Evolutionary conservation across 192 early-diverging fungal species (phyloP).

Genomic region (Coemansia asiatica): DNA sequence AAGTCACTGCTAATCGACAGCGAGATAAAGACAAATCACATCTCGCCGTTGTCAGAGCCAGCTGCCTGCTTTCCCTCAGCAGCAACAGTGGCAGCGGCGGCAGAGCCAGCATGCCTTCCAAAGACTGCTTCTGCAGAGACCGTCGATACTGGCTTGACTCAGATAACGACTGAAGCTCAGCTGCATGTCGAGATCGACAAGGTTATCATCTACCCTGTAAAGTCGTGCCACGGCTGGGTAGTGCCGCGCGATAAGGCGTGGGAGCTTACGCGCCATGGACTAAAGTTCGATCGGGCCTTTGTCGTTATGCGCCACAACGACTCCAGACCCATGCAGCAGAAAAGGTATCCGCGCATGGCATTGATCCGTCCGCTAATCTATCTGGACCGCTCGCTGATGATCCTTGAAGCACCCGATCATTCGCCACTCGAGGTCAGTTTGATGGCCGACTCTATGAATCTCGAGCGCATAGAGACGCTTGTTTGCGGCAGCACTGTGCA

Average conservation of each 20-base stretch:
- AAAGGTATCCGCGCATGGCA: slow-evolving; percentile 63
- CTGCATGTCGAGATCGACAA: slow-evolving; percentile 26
- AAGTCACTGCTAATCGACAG: background rate
- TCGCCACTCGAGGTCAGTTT: slow-evolving; percentile 34
- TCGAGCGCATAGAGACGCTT: slow-evolving; percentile 28
- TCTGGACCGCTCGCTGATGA: slow-evolving; percentile 39
- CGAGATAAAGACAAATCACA: background rate
- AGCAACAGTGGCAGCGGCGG: no score
- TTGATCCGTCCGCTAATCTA: slow-evolving; percentile 60
- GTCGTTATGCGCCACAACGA: slow-evolving; percentile 49
- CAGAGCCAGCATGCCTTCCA: background rate
- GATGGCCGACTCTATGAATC: slow-evolving; percentile 16
- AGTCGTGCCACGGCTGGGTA: slow-evolving; percentile 69
- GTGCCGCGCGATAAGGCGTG: slow-evolving; percentile 28
- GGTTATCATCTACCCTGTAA: slow-evolving; percentile 69
- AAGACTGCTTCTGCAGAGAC: slow-evolving; percentile 5
- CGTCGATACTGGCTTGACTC: slow-evolving; percentile 9
- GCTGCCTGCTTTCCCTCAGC: no score
- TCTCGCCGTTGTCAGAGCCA: background rate
- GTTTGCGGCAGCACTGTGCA: slow-evolving; percentile 31
- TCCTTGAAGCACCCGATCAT: slow-evolving; percentile 47
- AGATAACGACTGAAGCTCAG: background rate
- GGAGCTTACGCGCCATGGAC: slow-evolving; percentile 40
- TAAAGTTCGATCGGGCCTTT: slow-evolving; percentile 41
- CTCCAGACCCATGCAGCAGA: slow-evolving; percentile 64